Evolutionary conservation across 345 rosid genomes (phyloP).

Genomic region (Noccaea caerulescens): DNA sequence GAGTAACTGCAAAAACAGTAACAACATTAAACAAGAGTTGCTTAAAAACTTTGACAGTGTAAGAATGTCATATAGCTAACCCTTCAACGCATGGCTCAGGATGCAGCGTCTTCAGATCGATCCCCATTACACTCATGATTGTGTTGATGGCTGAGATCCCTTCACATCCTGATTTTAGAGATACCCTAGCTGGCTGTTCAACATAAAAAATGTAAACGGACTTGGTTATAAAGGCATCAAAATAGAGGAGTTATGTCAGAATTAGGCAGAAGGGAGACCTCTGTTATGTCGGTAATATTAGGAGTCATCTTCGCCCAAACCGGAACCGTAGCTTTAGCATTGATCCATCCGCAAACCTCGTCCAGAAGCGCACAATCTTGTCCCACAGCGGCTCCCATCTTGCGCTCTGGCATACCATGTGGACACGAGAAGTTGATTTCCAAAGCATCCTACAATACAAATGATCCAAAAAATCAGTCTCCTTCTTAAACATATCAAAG

Average conservation of each 20-base stretch:
- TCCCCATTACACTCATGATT: conserved; percentile 98
- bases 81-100: conserved; percentile 99
- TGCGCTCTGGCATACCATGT: conserved; percentile 99
- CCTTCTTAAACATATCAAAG: neutral
- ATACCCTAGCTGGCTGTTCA: conserved; percentile 84
- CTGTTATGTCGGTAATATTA: conserved; percentile 89
- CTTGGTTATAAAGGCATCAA: conserved; percentile 12
- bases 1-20: conserved; percentile 66
- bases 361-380: conserved; percentile 84
- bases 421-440: conserved; percentile 98
- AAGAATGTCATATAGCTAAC: conserved; percentile 52
- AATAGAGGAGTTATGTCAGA: conserved; percentile 9
- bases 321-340: conserved; percentile 95
- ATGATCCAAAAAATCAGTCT: neutral
- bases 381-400: conserved; percentile 99
- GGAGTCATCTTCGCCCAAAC: conserved; percentile 99
- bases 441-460: conserved; percentile 73
- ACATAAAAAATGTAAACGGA: conserved; percentile 1
- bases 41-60: conserved; percentile 11
- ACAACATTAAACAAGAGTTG: conserved; percentile 4
- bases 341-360: conserved; percentile 95
- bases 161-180: conserved; percentile 80
- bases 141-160: conserved; percentile 92
- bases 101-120: conserved; percentile 73
- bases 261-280: conserved; percentile 48